phyloP scores from a whole-genome alignment of 345 rosid species.

The Boechera stricta region DNA sequence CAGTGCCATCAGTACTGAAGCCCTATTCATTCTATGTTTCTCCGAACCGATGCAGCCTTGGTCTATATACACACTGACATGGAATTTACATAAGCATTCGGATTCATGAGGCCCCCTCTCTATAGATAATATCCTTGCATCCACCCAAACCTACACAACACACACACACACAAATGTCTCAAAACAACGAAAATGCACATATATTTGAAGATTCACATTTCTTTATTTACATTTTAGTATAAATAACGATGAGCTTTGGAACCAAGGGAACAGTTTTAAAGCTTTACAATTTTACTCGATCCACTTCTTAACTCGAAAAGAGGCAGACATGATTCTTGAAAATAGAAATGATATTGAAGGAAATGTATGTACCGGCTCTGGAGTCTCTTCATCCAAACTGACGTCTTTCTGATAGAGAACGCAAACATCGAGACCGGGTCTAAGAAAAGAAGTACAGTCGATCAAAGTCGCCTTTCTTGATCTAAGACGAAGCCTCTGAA shows the following conservation, averaged over 20 bases:
- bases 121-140: constrained; percentile 77
- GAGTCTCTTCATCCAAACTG: constrained; percentile 44
- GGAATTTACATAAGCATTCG: constrained; percentile 68
- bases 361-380: constrained; percentile 51
- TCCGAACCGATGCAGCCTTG: constrained; percentile 67
- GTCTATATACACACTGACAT: constrained; percentile 58
- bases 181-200: background rate
- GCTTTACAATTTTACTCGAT: background rate
- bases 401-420: constrained; percentile 50
- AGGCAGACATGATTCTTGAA: background rate
- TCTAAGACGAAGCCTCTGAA: constrained; percentile 65
- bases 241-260: no score
- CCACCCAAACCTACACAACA: constrained; percentile 67
- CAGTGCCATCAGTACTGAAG: constrained; percentile 53
- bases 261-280: no score
- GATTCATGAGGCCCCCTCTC: constrained; percentile 76
- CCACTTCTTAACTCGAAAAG: background rate
- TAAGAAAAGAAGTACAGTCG: constrained; percentile 77
- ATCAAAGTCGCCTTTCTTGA: constrained; percentile 64
- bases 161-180: background rate
- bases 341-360: background rate
- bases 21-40: constrained; percentile 56
- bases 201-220: background rate
- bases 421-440: constrained; percentile 82
- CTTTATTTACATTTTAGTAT: background rate